These are phyloP conservation scores for Mercurialis annua DNA, from an alignment of 345 rosid species.

Conservation along the genomic window DNA sequence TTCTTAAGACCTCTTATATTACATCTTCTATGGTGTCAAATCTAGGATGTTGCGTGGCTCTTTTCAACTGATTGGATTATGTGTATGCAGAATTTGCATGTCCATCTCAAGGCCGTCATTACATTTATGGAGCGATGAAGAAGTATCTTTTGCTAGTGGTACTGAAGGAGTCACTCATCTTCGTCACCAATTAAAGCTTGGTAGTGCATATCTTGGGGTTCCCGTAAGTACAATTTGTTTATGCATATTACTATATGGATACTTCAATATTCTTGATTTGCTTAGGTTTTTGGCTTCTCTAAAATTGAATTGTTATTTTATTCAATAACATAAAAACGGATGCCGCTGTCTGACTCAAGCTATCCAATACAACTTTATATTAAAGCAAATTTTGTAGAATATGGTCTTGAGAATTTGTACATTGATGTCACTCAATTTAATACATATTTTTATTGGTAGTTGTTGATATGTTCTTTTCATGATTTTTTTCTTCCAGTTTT, in stretches of 20 bases:
- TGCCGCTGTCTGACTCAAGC: background rate
- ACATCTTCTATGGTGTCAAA: background rate
- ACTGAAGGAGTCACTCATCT: slow-evolving; percentile 43
- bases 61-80: slow-evolving; percentile 17
- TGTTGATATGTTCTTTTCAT: background rate
- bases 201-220: slow-evolving; percentile 72
- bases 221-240: slow-evolving; percentile 36
- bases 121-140: slow-evolving; percentile 63
- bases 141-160: slow-evolving; percentile 72
- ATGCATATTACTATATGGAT: too few species aligned
- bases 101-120: slow-evolving; percentile 32
- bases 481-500: background rate
- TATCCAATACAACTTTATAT: background rate
- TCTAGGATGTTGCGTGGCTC: background rate
- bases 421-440: background rate
- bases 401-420: background rate
- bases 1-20: background rate
- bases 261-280: background rate
- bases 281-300: background rate
- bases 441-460: background rate
- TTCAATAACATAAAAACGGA: background rate
- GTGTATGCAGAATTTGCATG: slow-evolving; percentile 27
- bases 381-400: background rate
- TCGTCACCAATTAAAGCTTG: slow-evolving; percentile 57
- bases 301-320: slow-evolving; percentile 1